These are phyloP conservation scores for Climacium dendroides DNA, from an alignment of 225 moss, liverwort and hornwort species.

Conservation along the genomic window DNA sequence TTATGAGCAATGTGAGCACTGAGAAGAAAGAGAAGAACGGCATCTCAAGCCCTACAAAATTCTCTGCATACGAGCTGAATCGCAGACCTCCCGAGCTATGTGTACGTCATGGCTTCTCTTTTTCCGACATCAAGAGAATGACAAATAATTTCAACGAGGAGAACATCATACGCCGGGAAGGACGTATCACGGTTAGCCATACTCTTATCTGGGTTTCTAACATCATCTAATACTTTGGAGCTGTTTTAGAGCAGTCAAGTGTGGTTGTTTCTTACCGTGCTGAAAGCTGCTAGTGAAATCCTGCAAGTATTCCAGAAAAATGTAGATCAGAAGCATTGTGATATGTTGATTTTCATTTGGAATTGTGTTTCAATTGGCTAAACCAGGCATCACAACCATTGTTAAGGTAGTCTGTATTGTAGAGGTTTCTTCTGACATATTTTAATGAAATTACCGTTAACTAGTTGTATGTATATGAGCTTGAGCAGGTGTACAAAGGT, in stretches of 20 bases:
- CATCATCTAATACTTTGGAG: neutral
- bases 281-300: neutral
- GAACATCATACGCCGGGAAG: conserved; percentile 9
- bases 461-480: neutral
- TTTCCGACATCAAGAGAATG: conserved; percentile 37
- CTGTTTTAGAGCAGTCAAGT: neutral
- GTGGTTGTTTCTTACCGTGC: neutral
- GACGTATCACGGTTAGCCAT: conserved; percentile 32
- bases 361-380: too few species aligned
- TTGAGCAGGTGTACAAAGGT: neutral
- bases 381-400: too few species aligned
- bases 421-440: neutral
- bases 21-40: neutral
- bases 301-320: neutral
- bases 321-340: neutral
- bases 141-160: conserved; percentile 30
- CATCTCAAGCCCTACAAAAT: neutral
- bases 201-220: neutral
- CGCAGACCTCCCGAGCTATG: neutral
- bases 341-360: too few species aligned
- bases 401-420: too few species aligned
- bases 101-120: conserved; percentile 13
- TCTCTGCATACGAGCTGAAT: neutral
- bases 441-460: neutral
- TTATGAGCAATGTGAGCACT: neutral